phyloP scores from a whole-genome alignment of 2,329 filamentous ascomycete species.

The Dryadomyces quercus-mongolicae region DNA sequence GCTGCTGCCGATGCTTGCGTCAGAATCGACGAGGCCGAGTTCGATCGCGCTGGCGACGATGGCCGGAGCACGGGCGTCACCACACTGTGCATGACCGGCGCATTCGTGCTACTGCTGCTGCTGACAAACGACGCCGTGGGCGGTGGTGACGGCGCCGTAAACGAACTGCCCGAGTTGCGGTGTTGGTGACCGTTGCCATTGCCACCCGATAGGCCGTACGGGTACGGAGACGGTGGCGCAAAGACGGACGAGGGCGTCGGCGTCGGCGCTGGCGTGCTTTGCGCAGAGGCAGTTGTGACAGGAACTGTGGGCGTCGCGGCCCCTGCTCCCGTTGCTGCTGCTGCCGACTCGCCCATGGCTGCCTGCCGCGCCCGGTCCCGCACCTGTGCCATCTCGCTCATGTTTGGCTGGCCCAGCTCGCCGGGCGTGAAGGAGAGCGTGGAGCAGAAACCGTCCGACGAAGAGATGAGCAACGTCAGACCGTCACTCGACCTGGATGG shows the following conservation, averaged over 20 bases:
- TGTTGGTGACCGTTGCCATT: slow-evolving; percentile 32
- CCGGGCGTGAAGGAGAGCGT: slow-evolving; percentile 72
- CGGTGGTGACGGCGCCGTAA: slow-evolving; percentile 47
- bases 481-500: slow-evolving; percentile 32
- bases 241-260: slow-evolving; percentile 56
- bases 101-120: neutral
- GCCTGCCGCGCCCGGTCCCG: neutral
- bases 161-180: slow-evolving; percentile 44
- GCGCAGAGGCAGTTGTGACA: slow-evolving; percentile 28
- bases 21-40: slow-evolving; percentile 68
- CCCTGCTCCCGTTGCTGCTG: neutral
- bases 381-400: slow-evolving; percentile 47
- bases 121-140: slow-evolving; percentile 42
- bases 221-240: slow-evolving; percentile 48
- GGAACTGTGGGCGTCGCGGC: slow-evolving; percentile 5
- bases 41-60: slow-evolving; percentile 72
- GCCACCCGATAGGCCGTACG: slow-evolving; percentile 22
- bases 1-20: slow-evolving; percentile 44
- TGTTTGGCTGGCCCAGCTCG: slow-evolving; percentile 75
- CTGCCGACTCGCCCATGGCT: neutral
- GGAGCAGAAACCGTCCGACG: slow-evolving; percentile 95
- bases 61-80: slow-evolving; percentile 38
- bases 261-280: slow-evolving; percentile 52
- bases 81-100: neutral
- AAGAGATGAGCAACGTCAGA: slow-evolving; percentile 31